phyloP scores from a whole-genome alignment of 148 eudicot genomes.

The Amaranthus hypochondriacus region DNA sequence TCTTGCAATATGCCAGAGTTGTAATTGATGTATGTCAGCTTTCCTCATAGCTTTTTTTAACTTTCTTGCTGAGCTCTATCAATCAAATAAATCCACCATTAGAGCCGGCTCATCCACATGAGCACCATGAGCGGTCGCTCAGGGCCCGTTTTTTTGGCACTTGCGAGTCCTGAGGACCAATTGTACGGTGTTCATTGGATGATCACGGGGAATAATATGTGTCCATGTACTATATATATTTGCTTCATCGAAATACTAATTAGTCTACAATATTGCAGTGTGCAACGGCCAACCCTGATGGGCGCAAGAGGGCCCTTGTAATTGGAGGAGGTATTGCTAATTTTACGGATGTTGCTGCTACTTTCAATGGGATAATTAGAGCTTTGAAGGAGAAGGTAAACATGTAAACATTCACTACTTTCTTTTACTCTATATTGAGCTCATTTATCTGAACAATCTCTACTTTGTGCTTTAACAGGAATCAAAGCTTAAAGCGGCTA shows the following conservation, averaged over 20 bases:
- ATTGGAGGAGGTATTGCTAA: constrained; percentile 98
- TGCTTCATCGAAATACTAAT: background rate
- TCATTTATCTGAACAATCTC: background rate
- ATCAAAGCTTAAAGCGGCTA: constrained; percentile 89
- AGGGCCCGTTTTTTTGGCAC: no score
- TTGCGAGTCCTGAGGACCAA: no score
- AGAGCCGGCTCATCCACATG: no score
- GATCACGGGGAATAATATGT: no score
- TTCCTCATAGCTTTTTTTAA: background rate
- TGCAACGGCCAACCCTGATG: constrained; percentile 96
- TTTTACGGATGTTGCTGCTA: constrained; percentile 96
- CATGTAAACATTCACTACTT: background rate
- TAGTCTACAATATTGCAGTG: constrained; percentile 45
- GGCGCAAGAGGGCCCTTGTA: constrained; percentile 81
- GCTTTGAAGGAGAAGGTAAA: constrained; percentile 49
- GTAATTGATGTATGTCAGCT: constrained; percentile 41
- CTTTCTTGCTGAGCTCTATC: background rate
- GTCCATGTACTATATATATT: no score
- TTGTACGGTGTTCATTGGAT: no score
- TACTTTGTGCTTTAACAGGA: constrained; percentile 24
- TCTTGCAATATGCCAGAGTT: constrained; percentile 52
- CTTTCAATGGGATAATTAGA: constrained; percentile 61
- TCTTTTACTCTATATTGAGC: background rate
- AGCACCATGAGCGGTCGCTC: no score
- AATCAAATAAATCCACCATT: no score